phyloP scores from a whole-genome alignment of 2,329 filamentous ascomycete species.

The Berkeleyomyces rouxiae region DNA sequence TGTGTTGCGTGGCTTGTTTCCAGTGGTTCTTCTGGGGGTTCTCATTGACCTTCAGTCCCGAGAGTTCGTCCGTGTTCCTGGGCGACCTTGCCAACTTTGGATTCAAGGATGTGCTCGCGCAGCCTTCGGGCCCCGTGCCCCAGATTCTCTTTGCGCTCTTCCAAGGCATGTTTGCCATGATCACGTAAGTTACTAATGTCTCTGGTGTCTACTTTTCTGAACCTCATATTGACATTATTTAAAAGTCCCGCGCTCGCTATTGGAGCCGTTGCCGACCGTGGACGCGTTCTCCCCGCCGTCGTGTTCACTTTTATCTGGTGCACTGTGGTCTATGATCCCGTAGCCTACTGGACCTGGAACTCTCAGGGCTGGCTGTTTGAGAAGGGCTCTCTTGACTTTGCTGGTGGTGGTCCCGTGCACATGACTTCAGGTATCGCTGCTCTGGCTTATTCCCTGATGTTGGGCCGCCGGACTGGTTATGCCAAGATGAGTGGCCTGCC shows the following conservation, averaged over 20 bases:
- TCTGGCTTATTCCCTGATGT: conserved; percentile 56
- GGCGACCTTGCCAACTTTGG: conserved; percentile 71
- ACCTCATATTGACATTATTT: conserved; percentile 7
- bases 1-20: conserved; percentile 62
- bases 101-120: conserved; percentile 57
- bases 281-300: conserved; percentile 42
- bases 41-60: conserved; percentile 68
- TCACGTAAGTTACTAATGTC: conserved; percentile 47
- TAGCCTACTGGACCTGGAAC: conserved; percentile 69
- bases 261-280: conserved; percentile 43
- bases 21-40: conserved; percentile 98
- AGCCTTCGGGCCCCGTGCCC: conserved; percentile 53
- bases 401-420: conserved; percentile 59
- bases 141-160: conserved; percentile 75
- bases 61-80: conserved; percentile 55
- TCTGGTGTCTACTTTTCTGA: background rate
- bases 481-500: conserved; percentile 43
- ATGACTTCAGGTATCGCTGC: conserved; percentile 56
- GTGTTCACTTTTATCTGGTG: conserved; percentile 57
- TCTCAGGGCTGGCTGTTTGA: conserved; percentile 53
- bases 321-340: conserved; percentile 54
- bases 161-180: conserved; percentile 78
- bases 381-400: conserved; percentile 56
- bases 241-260: conserved; percentile 38
- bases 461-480: conserved; percentile 51